Conservation (phyloP, 768 basidiomycete genomes). For the Pleurotus djamor region DNA sequence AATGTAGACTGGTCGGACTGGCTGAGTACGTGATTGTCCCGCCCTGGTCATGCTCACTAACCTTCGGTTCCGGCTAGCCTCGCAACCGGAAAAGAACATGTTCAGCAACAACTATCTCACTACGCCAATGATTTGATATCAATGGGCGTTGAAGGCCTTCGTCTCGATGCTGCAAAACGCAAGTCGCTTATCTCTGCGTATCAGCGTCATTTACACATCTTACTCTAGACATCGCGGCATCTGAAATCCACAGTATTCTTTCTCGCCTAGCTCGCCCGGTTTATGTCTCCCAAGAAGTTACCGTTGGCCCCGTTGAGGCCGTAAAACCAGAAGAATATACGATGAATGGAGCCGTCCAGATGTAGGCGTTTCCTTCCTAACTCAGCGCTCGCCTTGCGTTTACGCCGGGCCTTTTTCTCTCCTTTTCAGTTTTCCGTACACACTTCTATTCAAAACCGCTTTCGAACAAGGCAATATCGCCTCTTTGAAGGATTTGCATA, state of each 20-base stretch:
- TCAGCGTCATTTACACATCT: not conserved
- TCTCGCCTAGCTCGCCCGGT: not conserved
- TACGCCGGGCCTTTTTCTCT: too few species aligned
- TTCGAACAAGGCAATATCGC: not conserved
- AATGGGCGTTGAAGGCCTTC: conserved; percentile 59
- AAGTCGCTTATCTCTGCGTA: conserved; percentile 10
- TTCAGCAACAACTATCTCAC: conserved; percentile 47
- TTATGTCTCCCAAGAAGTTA: not conserved
- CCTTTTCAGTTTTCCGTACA: not conserved
- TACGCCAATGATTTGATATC: conserved; percentile 62
- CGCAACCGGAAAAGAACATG: conserved; percentile 59
- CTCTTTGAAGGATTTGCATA: not conserved
- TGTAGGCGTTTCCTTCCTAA: not conserved
- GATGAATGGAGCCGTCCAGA: not conserved
- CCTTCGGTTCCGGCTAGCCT: conserved; percentile 31
- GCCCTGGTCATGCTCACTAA: too few species aligned
- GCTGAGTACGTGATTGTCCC: too few species aligned
- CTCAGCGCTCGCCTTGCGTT: not conserved
- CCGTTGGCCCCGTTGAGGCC: not conserved
- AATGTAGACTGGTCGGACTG: too few species aligned
- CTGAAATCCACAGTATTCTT: not conserved
- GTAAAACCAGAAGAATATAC: not conserved
- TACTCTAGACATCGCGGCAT: not conserved
- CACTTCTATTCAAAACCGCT: not conserved
- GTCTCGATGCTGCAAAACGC: conserved; percentile 69